phyloP scores from a whole-genome alignment of 768 basidiomycete genomes.

The Goffeauzyma gilvescens region DNA sequence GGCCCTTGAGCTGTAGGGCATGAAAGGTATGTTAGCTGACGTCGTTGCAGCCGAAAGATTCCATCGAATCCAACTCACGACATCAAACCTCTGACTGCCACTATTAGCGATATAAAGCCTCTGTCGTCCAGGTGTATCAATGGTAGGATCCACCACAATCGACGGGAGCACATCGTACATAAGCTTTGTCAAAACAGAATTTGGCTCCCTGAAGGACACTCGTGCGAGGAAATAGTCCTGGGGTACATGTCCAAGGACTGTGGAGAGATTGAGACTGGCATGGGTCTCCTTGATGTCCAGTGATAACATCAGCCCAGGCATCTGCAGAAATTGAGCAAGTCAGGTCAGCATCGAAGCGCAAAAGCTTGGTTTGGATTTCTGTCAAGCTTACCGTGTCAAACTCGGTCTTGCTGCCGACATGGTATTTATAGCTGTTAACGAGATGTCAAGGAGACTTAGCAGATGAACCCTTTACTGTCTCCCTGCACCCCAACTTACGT shows the following conservation, averaged over 20 bases:
- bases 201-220: slow-evolving; percentile 30
- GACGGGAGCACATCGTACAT: slow-evolving; percentile 39
- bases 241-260: slow-evolving; percentile 52
- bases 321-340: too few relatives aligned
- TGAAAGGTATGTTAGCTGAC: slow-evolving; percentile 3
- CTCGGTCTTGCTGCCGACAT: too few relatives aligned
- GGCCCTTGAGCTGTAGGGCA: slow-evolving; percentile 34
- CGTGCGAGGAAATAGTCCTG: slow-evolving; percentile 46
- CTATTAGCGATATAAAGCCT: slow-evolving; percentile 26
- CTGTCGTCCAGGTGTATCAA: slow-evolving; percentile 3
- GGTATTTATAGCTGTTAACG: too few relatives aligned
- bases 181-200: slow-evolving; percentile 26
- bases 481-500: slow-evolving; percentile 38
- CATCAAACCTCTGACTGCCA: slow-evolving; percentile 33
- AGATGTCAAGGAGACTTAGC: too few relatives aligned
- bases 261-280: slow-evolving; percentile 40
- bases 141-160: slow-evolving; percentile 33
- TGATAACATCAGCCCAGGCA: background rate
- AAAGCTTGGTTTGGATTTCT: too few relatives aligned
- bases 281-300: background rate
- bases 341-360: too few relatives aligned
- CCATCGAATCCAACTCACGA: slow-evolving; percentile 16
- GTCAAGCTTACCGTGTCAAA: too few relatives aligned
- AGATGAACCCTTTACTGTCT: too few relatives aligned
- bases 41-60: background rate